A percentile compares a stretch with the other conserved stretches of the same genome.
phyloP scores from a whole-genome alignment of 2,329 filamentous ascomycete species.

The Botrytis galanthina region DNA sequence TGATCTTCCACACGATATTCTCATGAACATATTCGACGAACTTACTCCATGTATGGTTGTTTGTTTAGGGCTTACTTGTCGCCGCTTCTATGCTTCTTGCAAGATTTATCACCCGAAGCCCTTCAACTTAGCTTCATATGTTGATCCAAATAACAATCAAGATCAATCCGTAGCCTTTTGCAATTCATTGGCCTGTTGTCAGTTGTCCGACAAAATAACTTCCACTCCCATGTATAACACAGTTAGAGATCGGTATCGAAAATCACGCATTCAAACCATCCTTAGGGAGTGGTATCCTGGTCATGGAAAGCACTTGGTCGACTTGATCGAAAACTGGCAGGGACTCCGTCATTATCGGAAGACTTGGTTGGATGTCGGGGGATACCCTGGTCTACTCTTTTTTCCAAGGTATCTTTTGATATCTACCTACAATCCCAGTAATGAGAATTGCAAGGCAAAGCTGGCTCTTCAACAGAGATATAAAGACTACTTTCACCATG shows the following conservation, averaged over 20 bases:
- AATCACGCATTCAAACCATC: not conserved
- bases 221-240: not conserved
- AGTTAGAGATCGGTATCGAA: not conserved
- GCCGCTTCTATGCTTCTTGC: not conserved
- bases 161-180: not conserved
- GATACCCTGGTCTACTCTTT: not conserved
- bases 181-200: not conserved
- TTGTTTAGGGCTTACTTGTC: not conserved
- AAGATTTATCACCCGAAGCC: not conserved
- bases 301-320: not conserved
- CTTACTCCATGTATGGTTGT: not conserved
- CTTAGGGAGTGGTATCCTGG: not conserved
- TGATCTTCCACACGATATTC: not conserved
- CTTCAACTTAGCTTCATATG: not conserved
- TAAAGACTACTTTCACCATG: not conserved
- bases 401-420: not conserved
- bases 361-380: not conserved
- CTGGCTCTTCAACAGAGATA: not conserved
- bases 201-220: not conserved
- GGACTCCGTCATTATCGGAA: not conserved
- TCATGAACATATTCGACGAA: not conserved
- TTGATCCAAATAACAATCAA: not conserved
- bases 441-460: not conserved
- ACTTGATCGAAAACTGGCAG: not conserved
- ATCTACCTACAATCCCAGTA: not conserved